These are phyloP conservation scores for Mycena venus DNA, from an alignment of 768 basidiomycete species.

Conservation along the genomic window DNA sequence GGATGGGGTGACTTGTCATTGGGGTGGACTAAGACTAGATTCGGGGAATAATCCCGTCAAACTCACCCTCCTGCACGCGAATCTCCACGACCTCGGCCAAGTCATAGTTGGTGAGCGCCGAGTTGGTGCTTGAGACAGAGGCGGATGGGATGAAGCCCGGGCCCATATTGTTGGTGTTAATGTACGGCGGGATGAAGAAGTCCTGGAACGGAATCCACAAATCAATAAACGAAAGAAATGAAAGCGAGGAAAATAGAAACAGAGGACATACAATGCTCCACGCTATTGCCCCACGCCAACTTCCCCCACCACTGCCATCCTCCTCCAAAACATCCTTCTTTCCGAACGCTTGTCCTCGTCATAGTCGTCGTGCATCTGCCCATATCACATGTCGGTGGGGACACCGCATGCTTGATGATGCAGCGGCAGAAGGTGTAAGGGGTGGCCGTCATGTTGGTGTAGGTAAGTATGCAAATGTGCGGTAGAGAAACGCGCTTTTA, in stretches of 20 bases:
- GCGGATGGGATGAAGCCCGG: slow-evolving; percentile 75
- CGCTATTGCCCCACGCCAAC: no score
- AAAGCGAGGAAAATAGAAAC: background rate
- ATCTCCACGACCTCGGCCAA: slow-evolving; percentile 92
- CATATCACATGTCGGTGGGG: slow-evolving; percentile 92
- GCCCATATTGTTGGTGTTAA: no score
- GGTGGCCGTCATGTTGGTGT: slow-evolving; percentile 49
- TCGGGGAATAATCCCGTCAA: slow-evolving; percentile 81
- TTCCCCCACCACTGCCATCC: slow-evolving; percentile 73
- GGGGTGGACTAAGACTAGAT: no score
- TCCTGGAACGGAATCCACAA: slow-evolving; percentile 66
- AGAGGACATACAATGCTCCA: no score
- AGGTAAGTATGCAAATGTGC: slow-evolving; percentile 79
- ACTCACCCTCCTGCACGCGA: slow-evolving; percentile 82
- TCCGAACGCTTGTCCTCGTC: slow-evolving; percentile 64
- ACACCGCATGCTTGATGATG: slow-evolving; percentile 83
- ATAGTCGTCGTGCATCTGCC: slow-evolving; percentile 84
- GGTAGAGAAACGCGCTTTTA: slow-evolving; percentile 93
- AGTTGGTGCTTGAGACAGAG: slow-evolving; percentile 76
- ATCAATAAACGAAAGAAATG: slow-evolving; percentile 8
- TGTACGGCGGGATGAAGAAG: slow-evolving; percentile 88
- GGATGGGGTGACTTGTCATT: no score
- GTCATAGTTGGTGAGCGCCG: slow-evolving; percentile 81
- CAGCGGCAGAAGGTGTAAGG: slow-evolving; percentile 75
- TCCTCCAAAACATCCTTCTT: slow-evolving; percentile 60